Percentiles rank a stretch among this genome's conserved stretches.
Evolutionary conservation across 805 yeast genomes (phyloP).

Genomic region (Monosporozyma siamensis): DNA sequence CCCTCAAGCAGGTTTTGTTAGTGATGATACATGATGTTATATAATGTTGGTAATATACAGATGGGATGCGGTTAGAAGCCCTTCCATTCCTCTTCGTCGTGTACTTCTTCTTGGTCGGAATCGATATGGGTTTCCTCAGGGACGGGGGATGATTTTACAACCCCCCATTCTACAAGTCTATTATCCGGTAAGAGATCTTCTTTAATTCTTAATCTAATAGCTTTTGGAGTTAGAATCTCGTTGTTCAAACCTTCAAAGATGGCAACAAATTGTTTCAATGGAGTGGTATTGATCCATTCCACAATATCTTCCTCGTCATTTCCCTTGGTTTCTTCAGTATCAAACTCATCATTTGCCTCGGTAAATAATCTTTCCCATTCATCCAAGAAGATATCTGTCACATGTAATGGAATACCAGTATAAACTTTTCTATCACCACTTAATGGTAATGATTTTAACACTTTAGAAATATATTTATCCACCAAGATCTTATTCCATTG

Average conservation of each 20-base stretch:
- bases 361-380: conserved; percentile 67
- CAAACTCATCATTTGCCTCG: conserved; percentile 35
- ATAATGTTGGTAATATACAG: too few relatives aligned
- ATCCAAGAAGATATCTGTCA: conserved; percentile 74
- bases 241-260: conserved; percentile 50
- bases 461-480: conserved; percentile 35
- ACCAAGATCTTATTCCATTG: conserved; percentile 48
- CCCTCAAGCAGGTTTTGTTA: too few relatives aligned
- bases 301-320: conserved; percentile 29
- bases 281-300: conserved; percentile 37
- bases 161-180: conserved; percentile 58
- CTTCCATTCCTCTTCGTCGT: conserved; percentile 35
- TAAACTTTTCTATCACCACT: conserved; percentile 55
- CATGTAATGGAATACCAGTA: conserved; percentile 72
- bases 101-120: conserved; percentile 21
- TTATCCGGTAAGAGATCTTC: conserved; percentile 59
- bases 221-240: conserved; percentile 44
- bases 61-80: conserved; percentile 28
- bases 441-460: conserved; percentile 38
- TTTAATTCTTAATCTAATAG: conserved; percentile 52
- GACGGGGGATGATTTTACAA: conserved; percentile 29
- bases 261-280: conserved; percentile 45
- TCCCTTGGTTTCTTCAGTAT: conserved; percentile 38
- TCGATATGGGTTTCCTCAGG: too few relatives aligned
- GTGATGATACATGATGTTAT: too few relatives aligned